phyloP scores from a whole-genome alignment of 371 early-diverging fungal genomes.

The Syncephalastrum contaminatum region DNA sequence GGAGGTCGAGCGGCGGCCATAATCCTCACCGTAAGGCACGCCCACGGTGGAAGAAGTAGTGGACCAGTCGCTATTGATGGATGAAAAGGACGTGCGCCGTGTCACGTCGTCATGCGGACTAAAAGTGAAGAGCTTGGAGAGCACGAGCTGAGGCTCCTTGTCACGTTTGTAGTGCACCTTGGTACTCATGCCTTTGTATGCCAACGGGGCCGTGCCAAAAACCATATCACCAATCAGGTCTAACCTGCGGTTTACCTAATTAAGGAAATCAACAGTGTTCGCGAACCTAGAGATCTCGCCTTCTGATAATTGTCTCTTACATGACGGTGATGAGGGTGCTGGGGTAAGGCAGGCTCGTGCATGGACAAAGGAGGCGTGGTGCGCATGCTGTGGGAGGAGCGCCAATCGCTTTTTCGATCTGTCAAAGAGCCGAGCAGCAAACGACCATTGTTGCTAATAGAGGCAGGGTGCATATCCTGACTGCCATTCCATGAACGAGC shows the following conservation, averaged over 20 bases:
- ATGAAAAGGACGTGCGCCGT: constrained; percentile 59
- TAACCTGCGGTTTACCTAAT: constrained; percentile 40
- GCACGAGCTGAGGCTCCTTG: constrained; percentile 56
- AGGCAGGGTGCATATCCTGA: constrained; percentile 3
- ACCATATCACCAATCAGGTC: constrained; percentile 63
- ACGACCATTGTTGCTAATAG: constrained; percentile 1
- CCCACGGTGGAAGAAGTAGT: constrained; percentile 36
- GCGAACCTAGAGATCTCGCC: neutral
- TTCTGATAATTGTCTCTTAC: constrained; percentile 6
- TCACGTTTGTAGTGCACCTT: constrained; percentile 61
- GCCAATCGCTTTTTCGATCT: constrained; percentile 30
- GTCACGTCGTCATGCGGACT: constrained; percentile 47
- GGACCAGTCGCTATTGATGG: constrained; percentile 58
- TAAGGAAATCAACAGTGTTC: neutral
- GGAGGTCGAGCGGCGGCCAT: constrained; percentile 15
- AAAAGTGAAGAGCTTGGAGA: constrained; percentile 63
- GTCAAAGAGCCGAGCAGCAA: constrained; percentile 21
- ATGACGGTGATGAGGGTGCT: constrained; percentile 21
- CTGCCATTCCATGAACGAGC: constrained; percentile 42
- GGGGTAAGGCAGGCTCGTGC: constrained; percentile 13
- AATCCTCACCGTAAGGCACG: constrained; percentile 3
- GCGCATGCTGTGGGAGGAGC: constrained; percentile 34
- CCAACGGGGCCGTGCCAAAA: constrained; percentile 66
- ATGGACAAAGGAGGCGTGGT: constrained; percentile 27
- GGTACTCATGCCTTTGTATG: constrained; percentile 69